Base-by-base conservation (phyloP, 257 asterid genomes). In the Forsythia suspensa region DNA sequence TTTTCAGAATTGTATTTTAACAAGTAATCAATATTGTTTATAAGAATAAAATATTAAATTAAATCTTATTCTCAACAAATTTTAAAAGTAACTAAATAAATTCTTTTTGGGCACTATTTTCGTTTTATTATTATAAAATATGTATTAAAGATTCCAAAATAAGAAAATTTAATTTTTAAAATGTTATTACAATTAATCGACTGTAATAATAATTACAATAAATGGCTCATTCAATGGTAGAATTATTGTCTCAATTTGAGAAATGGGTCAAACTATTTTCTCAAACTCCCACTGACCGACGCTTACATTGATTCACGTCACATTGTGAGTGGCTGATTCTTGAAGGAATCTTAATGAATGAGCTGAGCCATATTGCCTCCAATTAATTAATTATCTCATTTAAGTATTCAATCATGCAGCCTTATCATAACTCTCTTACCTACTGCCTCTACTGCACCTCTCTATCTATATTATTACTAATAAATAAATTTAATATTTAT, bases 281-380 rank as follows among this genome's bases (percentile, higher is more conserved):
- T 63, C 70, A 29, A 24, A 63, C 39, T 66, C 70, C 18, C 39
- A 11, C 37, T 18, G 40, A 59, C 63, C 20, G 42, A n/a, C 67
- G 34, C 29, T 59, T 36, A 18, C 44, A 29, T 21, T 24, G 52
- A 74, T 39, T 46, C 59, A 80, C 80, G 85, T 76, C 85, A 76
- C 73, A 24, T 78, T 82, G 40, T 75, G 6, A 70, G 40, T 82
- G 88, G 84, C 78, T 82, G 84, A 78, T 82, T 82, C 65, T 79
- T 57, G 71, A 85, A 81, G 86, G 87, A 83, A 83, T 87, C 87
- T 82, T 80, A 11, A 78, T 75, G 73, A 65, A 71, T 44, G 67
- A 37, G 80, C 20, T 34, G 68, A 59, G 80, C 34, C 79, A 73
- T 21, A 75, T 68, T 48, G 29, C 75, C 76, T 72, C 81, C 71